Evolutionary conservation across 169 alveolate genomes (phyloP).

Genomic region (Eimeria tenella): DNA sequence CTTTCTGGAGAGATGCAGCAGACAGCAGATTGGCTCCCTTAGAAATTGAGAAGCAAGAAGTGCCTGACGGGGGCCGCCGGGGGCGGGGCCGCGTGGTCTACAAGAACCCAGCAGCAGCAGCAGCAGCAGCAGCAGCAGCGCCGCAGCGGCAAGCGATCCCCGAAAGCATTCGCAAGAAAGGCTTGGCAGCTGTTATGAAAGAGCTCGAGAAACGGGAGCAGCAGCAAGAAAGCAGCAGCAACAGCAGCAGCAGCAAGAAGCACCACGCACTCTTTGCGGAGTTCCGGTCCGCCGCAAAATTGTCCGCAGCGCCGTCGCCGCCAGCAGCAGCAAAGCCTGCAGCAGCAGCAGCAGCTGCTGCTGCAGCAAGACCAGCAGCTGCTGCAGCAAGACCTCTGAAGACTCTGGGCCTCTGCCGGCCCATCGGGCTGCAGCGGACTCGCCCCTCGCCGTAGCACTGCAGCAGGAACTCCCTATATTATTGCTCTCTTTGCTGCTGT

Average conservation of each 20-base stretch:
- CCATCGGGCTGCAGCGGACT: conserved; percentile 34
- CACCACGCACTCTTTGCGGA: conserved; percentile 43
- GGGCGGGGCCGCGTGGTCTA: conserved; percentile 30
- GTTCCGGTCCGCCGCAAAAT: conserved; percentile 11
- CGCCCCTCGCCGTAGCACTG: conserved; percentile 40
- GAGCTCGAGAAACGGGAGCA: conserved; percentile 50
- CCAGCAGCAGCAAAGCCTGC: neutral
- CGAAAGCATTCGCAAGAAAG: conserved; percentile 37
- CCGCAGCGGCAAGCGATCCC: neutral
- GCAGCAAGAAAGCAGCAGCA: conserved; percentile 29
- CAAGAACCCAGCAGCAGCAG: conserved; percentile 8
- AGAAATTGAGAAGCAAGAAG: conserved; percentile 4
- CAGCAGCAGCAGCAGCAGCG: neutral
- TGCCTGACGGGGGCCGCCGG: neutral
- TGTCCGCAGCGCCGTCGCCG: neutral
- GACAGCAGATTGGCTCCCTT: neutral
- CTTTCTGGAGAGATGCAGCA: neutral
- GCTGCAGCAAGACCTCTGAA: neutral
- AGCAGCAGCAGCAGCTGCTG: neutral
- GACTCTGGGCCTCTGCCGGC: conserved; percentile 52
- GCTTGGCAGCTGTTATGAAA: conserved; percentile 38
- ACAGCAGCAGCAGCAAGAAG: conserved; percentile 21
- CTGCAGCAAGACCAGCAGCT: neutral
- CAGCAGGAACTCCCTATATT: neutral
- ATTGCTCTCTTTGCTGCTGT: neutral